Base-by-base conservation (phyloP, 176 grass and related monocot species). In the Musa schizocarpa region DNA sequence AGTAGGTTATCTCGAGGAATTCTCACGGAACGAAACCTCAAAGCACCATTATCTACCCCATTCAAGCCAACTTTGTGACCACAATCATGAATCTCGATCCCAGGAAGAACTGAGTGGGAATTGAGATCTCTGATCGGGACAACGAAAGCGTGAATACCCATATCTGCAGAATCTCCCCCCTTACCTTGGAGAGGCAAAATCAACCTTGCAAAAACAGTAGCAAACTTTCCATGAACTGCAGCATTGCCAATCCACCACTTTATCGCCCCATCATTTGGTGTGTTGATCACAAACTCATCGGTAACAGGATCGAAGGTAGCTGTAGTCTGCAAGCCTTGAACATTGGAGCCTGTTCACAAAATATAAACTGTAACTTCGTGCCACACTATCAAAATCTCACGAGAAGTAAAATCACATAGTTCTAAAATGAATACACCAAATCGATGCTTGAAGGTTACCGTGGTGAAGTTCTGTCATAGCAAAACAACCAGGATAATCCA, bases 211-310 rank as follows among this genome's bases (percentile, higher is more conserved):
- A 99, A 99, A 71, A 99, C 95, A 49, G 90, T 93, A 0, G 95
- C 95, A 64, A 91, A 91, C 80, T 93, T 93, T 81, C 95, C 90
- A 62, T 99, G 88, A 76, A 91, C 75, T 57, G 95, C 88, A 65
- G 95, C 95, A 70, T 99, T 99, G 26, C 90, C 95, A 67, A 99
- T 99, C 95, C 95, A 99, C 95, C 95, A 98, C 80, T 99, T 99
- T 50, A 99, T 93, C 53, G 95, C 95, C 63, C 95, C 95, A 69
- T 99, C 90, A 80, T 99, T 99, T 63, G 95, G 95, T 34, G 95
- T 99, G 56, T 99, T 66, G 70, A 99, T 86, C 21, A 99, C 82
- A 29, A 99, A 99, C 81, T 99, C 90, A 53, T 99, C 88, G 10
- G 88, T 89, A 56, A 93, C 64, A 73, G 95, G 90, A 90, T 99